A percentile compares a stretch with the other conserved stretches of the same genome.
Conservation (phyloP, 164 flowering plant species). For the Aristolochia fimbriata region DNA sequence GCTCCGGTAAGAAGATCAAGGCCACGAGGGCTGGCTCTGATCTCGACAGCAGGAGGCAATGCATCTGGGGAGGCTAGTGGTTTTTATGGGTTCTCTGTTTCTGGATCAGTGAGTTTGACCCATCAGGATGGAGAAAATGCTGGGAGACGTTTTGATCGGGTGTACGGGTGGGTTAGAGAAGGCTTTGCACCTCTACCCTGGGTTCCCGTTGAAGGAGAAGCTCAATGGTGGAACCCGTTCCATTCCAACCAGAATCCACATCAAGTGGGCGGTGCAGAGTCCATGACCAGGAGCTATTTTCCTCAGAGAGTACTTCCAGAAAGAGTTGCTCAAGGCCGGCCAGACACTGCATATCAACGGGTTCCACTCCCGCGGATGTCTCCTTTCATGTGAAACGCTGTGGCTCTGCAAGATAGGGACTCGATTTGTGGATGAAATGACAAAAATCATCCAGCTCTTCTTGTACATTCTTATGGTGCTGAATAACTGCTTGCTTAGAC, state of each 20-base stretch:
- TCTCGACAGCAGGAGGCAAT: constrained; percentile 6
- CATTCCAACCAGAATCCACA: constrained; percentile 9
- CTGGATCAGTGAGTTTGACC: constrained; percentile 6
- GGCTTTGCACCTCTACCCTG: constrained; percentile 12
- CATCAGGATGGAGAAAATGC: constrained; percentile 8
- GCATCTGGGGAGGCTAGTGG: constrained; percentile 3
- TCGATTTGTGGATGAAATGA: not conserved
- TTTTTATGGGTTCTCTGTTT: constrained; percentile 6
- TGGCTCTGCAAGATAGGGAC: not conserved
- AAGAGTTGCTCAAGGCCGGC: constrained; percentile 8
- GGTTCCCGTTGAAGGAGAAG: constrained; percentile 9
- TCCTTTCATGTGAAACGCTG: constrained; percentile 8
- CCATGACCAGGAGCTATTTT: constrained; percentile 8
- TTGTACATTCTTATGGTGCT: constrained; percentile 6
- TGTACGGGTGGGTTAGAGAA: constrained; percentile 12
- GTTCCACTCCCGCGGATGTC: constrained; percentile 8
- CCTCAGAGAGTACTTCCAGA: constrained; percentile 1
- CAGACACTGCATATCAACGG: constrained; percentile 8
- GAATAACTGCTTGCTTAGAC: constrained; percentile 11
- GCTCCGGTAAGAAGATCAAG: constrained; percentile 6
- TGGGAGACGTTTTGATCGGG: constrained; percentile 8
- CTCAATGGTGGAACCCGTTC: constrained; percentile 12
- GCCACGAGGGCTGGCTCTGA: constrained; percentile 6
- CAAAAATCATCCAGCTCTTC: not conserved
- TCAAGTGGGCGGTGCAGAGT: constrained; percentile 6